Base-by-base conservation (phyloP, 1,284 basidiomycete genomes). In the Cryptococcus sp. region DNA sequence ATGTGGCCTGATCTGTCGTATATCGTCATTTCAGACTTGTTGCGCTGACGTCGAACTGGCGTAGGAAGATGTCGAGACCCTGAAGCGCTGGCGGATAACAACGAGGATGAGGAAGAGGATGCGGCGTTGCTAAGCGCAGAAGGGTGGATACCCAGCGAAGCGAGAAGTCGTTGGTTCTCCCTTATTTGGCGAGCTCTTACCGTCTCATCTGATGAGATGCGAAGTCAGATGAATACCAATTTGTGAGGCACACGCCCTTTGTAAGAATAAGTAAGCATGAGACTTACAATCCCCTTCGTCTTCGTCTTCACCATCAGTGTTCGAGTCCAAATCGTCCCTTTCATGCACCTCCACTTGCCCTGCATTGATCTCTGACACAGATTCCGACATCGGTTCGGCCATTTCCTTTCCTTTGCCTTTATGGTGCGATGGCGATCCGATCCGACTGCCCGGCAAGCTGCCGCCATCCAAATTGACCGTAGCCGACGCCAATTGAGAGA, bases 1-100 rank as follows among this genome's bases (percentile, higher is more conserved):
- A 72, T 58, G 43, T 71, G 63, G 0, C 73, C 73, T 8, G 65
- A 66, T 17, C 72, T 59, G 43, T 75, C 71, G 35, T 54, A 61
- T 16, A 64, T 53, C 7, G 51, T 51, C 47, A 47, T 49, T 20
- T 53, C 40, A 1, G 47, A 20, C 27, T 35, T 45, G 17, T 38
- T 55, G 40, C 48, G 56, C 15, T 50, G 45, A 42, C 50, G 53
- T 10, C 53, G 43, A 1, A 22, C 30, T 13, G 48, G 40, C 17
- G 50, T 43, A 23, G 42, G 41, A 13, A 17, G 13, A 19, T 20
- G 17, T n/a, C 15, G 47, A 51, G 57, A 49, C 8, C 20, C 27
- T 7, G 54, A 40, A 23, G 47, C 38, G n/a, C 39, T 35, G 25
- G 17, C 25, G 23, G 45, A 35, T 11, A 39, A 16, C 1, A 52